Evolutionary conservation across 1,284 basidiomycete genomes (phyloP).

Genomic region (Sphaerobolus stellatus): DNA sequence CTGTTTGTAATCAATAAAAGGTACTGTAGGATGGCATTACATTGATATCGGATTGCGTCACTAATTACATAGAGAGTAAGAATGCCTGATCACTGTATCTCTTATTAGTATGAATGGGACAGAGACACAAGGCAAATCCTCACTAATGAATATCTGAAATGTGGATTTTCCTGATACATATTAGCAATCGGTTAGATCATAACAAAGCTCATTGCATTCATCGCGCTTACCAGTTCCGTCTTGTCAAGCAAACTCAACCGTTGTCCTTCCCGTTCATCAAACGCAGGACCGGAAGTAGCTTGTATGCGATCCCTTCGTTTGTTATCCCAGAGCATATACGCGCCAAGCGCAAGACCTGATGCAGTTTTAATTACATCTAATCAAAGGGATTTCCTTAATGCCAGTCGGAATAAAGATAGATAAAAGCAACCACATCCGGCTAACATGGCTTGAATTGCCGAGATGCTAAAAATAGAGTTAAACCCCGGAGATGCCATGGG

Average conservation of each 20-base stretch:
- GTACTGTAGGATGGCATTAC: no score
- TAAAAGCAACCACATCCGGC: slow-evolving; percentile 4
- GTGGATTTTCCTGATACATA: slow-evolving; percentile 5
- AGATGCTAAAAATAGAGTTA: slow-evolving; percentile 1
- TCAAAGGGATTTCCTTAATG: not conserved
- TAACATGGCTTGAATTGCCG: slow-evolving; percentile 12
- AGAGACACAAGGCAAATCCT: no score
- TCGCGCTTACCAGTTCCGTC: slow-evolving; percentile 6
- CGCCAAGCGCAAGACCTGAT: slow-evolving; percentile 3
- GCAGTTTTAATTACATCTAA: slow-evolving; percentile 14
- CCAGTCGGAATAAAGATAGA: not conserved
- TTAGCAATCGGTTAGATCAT: not conserved
- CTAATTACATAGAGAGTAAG: no score
- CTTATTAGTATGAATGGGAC: no score
- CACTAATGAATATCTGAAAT: slow-evolving; percentile 11
- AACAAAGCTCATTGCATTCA: not conserved
- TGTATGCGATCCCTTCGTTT: slow-evolving; percentile 6
- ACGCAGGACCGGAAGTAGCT: not conserved
- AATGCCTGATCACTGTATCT: no score
- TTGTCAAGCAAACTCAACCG: slow-evolving; percentile 9
- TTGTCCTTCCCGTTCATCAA: slow-evolving; percentile 9
- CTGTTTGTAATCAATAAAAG: no score
- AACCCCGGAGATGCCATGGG: not conserved
- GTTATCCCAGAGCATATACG: slow-evolving; percentile 13
- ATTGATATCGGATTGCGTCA: no score